Base-by-base conservation (phyloP, 2,329 filamentous ascomycete species). In the Dactylonectria estremocensis region DNA sequence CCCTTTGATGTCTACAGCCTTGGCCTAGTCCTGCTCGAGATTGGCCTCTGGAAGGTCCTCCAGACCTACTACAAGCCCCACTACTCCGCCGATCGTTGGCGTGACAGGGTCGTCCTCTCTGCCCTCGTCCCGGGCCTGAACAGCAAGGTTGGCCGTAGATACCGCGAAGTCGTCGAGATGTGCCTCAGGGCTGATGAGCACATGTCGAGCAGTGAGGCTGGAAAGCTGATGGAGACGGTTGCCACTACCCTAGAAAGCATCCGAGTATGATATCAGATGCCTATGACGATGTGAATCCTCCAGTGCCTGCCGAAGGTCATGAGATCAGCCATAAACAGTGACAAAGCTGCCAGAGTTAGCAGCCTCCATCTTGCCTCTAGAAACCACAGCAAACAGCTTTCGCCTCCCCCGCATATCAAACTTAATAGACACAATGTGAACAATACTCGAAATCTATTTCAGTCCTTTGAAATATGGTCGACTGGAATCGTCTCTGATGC, bases 1-100 rank as follows among this genome's bases (percentile, higher is more conserved):
- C 78, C 79, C 33, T 86, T 84, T 68, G 87, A 89, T 71, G 77
- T 89, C 7, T 89, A 89, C 76, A 85, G 82, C 63, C 77, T 88
- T 3, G 86, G 86, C 1, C 80, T 87, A 5, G 77, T 88, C 2
- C 78, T 88, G 8, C 79, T 87, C 6, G 86, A 88, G 76, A 84
- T 88, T 49, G 84, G 84, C 2, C 75, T 85, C n/a, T 86, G 84
- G 83, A 83, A 84, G 72, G 74, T 78, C 40, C 72, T 85, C 10
- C 79, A 82, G 69, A 74, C 77, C 1, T 84, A 81, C 59, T 77
- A 83, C 71, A 83, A 81, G 71, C 73, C 79, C 18, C 81, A 83
- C 66, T 85, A 84, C 68, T 81, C 81, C 5, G 78, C 80, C 2
- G 79, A 81, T 57, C 78, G 78, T 18, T 85, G 83, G 77, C 78